Evolutionary conservation across 176 grass and related monocot genomes (phyloP).

Genomic region (Zizania latifolia): DNA sequence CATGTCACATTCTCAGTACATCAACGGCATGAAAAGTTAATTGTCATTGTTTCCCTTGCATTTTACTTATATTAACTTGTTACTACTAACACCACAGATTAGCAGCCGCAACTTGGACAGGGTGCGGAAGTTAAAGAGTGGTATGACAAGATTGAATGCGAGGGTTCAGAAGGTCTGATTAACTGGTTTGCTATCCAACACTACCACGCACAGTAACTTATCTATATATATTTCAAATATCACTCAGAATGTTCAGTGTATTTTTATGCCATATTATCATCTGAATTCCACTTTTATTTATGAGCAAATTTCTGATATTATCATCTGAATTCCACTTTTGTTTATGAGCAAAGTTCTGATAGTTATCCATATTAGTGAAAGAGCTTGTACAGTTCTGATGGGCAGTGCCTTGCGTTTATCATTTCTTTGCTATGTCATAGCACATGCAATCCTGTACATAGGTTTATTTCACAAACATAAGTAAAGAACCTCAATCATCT

Average conservation of each 20-base stretch:
- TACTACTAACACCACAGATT: slow-evolving; percentile 56
- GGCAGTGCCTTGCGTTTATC: background rate
- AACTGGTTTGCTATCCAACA: slow-evolving; percentile 6
- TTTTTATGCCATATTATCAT: background rate
- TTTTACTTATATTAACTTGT: slow-evolving; percentile 14
- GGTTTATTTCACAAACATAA: background rate
- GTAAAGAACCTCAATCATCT: background rate
- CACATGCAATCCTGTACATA: background rate
- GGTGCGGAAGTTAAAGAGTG: slow-evolving; percentile 94
- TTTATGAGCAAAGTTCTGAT: background rate
- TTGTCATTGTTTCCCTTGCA: background rate
- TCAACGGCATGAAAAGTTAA: background rate
- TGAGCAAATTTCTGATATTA: too few relatives aligned
- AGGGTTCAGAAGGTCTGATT: slow-evolving; percentile 90
- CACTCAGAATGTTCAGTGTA: background rate
- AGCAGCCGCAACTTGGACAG: slow-evolving; percentile 98
- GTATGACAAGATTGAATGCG: slow-evolving; percentile 91
- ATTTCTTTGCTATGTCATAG: background rate
- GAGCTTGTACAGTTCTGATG: background rate
- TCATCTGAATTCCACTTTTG: too few relatives aligned
- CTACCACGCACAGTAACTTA: background rate
- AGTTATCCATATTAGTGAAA: slow-evolving; percentile 11
- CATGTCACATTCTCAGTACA: background rate
- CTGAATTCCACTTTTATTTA: background rate
- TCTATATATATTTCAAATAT: background rate